Percentiles rank a stretch among this genome's conserved stretches.
phyloP scores from a whole-genome alignment of 768 basidiomycete species.

The Pseudohyphozyma bogoriensis region DNA sequence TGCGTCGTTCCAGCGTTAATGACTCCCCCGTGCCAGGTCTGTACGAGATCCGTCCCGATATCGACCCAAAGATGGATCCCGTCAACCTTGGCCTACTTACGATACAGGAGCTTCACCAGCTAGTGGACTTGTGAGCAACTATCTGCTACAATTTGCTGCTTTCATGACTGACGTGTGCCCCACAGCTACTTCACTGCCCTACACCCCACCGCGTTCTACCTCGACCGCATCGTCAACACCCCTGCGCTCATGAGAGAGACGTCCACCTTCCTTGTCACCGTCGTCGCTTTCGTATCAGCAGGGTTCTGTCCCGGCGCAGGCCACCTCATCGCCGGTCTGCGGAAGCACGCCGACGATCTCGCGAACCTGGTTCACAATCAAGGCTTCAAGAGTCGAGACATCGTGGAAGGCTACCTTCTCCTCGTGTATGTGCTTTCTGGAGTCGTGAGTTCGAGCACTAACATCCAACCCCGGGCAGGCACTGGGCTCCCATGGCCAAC shows the following conservation, averaged over 20 bases:
- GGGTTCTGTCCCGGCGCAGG: not conserved
- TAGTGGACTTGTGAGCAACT: not conserved
- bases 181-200: not conserved
- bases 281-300: slow-evolving; percentile 8
- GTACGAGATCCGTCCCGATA: not conserved
- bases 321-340: slow-evolving; percentile 1
- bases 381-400: slow-evolving; percentile 18
- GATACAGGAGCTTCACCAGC: not conserved
- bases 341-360: slow-evolving; percentile 7
- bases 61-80: not conserved
- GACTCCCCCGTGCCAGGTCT: no score
- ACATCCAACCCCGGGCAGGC: no score
- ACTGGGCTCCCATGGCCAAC: slow-evolving; percentile 24
- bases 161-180: no score
- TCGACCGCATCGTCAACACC: slow-evolving; percentile 8
- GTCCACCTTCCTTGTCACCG: slow-evolving; percentile 19
- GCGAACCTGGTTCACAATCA: slow-evolving; percentile 7
- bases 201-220: not conserved
- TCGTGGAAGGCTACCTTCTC: slow-evolving; percentile 17
- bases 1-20: no score
- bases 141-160: no score
- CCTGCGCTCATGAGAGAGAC: slow-evolving; percentile 17
- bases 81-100: not conserved
- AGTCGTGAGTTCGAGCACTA: no score
- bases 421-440: no score